Conservation (phyloP, 2,329 filamentous ascomycete genomes). For the Pochonia chlamydosporia region DNA sequence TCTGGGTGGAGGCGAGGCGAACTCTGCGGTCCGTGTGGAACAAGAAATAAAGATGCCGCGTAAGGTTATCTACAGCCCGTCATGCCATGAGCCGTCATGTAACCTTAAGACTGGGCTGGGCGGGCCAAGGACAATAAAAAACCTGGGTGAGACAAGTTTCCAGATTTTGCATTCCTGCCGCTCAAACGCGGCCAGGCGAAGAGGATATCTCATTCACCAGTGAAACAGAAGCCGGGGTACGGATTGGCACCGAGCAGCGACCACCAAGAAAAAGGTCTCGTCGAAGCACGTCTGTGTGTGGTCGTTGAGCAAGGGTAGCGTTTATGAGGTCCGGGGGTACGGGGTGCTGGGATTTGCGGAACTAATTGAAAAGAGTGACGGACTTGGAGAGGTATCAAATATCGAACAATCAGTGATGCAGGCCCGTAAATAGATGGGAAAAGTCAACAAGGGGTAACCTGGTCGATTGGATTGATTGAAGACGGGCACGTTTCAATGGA, state of each 20-base stretch:
- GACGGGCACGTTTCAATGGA: neutral
- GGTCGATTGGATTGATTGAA: neutral
- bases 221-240: constrained; percentile 16
- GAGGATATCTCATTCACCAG: constrained; percentile 16
- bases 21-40: neutral
- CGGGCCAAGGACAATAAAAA: constrained; percentile 5
- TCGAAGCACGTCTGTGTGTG: constrained; percentile 6
- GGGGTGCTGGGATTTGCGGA: neutral
- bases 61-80: constrained; percentile 10
- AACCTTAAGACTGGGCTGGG: constrained; percentile 1
- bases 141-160: constrained; percentile 6
- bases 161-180: constrained; percentile 11
- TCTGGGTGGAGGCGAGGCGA: neutral
- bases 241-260: constrained; percentile 12
- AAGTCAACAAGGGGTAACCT: neutral
- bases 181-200: constrained; percentile 16
- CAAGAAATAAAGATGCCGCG: constrained; percentile 9
- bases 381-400: neutral
- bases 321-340: neutral
- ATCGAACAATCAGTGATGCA: neutral
- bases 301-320: constrained; percentile 1
- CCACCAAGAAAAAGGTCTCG: constrained; percentile 8
- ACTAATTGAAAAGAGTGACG: too few relatives aligned
- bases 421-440: neutral
- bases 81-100: constrained; percentile 3